Base-by-base conservation (phyloP, 2,329 filamentous ascomycete genomes). In the Stemphylium beticola region DNA sequence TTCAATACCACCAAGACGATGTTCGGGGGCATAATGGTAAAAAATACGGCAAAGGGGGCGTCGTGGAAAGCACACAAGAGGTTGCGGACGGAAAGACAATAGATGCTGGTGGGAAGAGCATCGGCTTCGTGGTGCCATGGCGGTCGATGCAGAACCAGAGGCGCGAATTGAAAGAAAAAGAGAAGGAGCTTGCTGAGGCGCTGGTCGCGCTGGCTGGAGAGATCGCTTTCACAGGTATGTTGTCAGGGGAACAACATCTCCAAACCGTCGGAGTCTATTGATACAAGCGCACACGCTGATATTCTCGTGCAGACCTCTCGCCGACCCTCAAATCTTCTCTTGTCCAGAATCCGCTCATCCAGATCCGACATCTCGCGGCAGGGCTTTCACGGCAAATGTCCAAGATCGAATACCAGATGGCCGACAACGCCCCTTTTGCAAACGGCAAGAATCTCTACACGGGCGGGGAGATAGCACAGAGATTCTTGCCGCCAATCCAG, bases 51-150 rank as follows among this genome's bases (percentile, higher is more conserved):
- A 71, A 69, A 34, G 34, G 53, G 2, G 45, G 40, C 33, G 46
- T 45, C 2, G 49, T 56, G 9, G 68, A 69, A 11, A 61, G 38
- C 5, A 55, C 58, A 15, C 57, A 56, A 14, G 69, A 67, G 40
- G 57, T 65, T 12, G 37, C 58, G 9, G 64, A 63, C 45, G 61
- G 60, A 18, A 65, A 62, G 51, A 50, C 55, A 10, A 54, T 66
- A 18, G 61, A 66, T 36, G 54, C 46, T 4, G 60, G 53, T 4
- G 66, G 65, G 31, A 69, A 65, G 58, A 72, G 70, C 49, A 74
- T 73, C 17, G 66, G 71, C 52, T 73, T 73, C 17, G 68, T 73
- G 12, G 70, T 74, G 31, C 70, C 71, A 59, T 74, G 70, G 71
- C 60, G 70, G 43, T 69, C 68, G 34, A 72, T 74, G 69, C 70